Base-by-base conservation (phyloP, 352 stramenopile genomes). In the Globisporangium alternatum region DNA sequence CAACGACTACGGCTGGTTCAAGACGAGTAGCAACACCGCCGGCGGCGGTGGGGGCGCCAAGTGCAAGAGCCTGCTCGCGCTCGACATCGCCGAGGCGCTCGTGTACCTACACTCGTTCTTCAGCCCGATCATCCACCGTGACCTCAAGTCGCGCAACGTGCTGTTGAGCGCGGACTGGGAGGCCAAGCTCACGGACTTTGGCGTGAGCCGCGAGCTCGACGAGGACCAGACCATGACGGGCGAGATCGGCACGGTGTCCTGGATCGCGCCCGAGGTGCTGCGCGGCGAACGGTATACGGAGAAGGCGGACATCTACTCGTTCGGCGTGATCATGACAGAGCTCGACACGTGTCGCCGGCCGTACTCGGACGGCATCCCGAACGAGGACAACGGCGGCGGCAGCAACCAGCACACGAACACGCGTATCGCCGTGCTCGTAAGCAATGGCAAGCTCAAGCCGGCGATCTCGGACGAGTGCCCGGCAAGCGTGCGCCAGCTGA, bases 101-200 rank as follows among this genome's bases (percentile, higher is more conserved):
- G 69, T 80, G 47, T 82, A 79, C 52, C 30, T 82, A n/a, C 75
- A 82, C 64, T 88, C 77, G 57, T 86, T 88, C 72, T 44, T 61
- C 33, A 62, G 53, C 22, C 75, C 78, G 67, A 81, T 96, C 63
- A 92, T 96, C 65, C 86, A 94, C 67, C 83, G 85, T 22, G 83
- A 92, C 65, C 75, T 94, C 67, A 94, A 94, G 72, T 92, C 83
- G 15, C 82, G 83, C 43, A 94, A 94, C 65, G 80, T 94, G 65
- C 69, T 94, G 19, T 15, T 49, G 66, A 68, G 66, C 47, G 15
- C n/a, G 10, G 37, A 41, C 9, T 72, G 56, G 56, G 67, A 66
- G 10, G 66, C 66, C 19, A 72, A 72, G 44, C 49, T 72, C 17
- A 72, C 66, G 31, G 66, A 72, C 44, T 72, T 72, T 47, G 66